phyloP scores from a whole-genome alignment of 495 filamentous ascomycete genomes.

The Talaromyces nanjingensis region DNA sequence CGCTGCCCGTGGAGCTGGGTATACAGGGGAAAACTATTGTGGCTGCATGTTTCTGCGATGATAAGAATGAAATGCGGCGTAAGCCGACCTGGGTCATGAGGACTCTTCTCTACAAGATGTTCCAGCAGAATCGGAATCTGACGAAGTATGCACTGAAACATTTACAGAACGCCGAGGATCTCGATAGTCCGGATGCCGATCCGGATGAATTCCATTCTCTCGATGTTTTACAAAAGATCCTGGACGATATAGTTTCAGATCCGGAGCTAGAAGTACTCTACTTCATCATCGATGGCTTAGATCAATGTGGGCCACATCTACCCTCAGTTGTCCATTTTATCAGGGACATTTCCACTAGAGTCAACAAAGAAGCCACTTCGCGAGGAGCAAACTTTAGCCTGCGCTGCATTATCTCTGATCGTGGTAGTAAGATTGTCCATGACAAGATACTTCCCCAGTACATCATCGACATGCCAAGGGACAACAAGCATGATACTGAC shows the following conservation, averaged over 20 bases:
- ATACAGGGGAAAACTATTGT: conserved; percentile 1
- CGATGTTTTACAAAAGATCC: background rate
- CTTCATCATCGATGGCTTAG: conserved; percentile 8
- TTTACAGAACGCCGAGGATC: conserved; percentile 1
- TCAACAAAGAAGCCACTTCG: background rate
- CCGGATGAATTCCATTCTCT: conserved; percentile 5
- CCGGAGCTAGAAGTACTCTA: conserved; percentile 4
- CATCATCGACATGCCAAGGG: conserved; percentile 3
- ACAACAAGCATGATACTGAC: conserved; percentile 6
- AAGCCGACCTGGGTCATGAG: conserved; percentile 6
- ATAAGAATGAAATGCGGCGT: conserved; percentile 1
- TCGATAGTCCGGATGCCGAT: background rate
- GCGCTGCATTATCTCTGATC: conserved; percentile 3
- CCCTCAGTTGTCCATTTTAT: conserved; percentile 1
- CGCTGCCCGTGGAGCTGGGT: background rate
- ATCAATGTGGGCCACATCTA: conserved; percentile 5
- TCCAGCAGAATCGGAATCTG: conserved; percentile 6
- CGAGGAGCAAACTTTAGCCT: conserved; percentile 1
- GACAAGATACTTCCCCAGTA: conserved; percentile 3
- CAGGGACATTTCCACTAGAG: background rate
- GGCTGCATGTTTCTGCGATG: conserved; percentile 7
- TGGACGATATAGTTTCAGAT: background rate
- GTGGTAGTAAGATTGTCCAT: conserved; percentile 1
- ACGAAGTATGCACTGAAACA: conserved; percentile 3
- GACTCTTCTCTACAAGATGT: conserved; percentile 5